Evolutionary conservation across 176 grass and related monocot species (phyloP).

Genomic region (Carex cristatella): DNA sequence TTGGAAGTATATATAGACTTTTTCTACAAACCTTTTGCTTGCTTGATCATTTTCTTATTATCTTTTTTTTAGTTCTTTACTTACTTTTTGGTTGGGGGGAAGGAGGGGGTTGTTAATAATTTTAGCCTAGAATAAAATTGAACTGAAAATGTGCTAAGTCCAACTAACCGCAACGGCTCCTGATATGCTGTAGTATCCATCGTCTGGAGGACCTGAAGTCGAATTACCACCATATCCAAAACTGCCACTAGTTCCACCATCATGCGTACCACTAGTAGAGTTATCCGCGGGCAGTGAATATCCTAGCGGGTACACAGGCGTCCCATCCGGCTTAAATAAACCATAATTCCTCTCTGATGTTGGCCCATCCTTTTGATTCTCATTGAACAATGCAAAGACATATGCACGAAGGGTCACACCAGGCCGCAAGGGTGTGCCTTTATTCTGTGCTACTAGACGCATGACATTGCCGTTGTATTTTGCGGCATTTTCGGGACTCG

Average conservation of each 20-base stretch:
- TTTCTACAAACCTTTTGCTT: not conserved
- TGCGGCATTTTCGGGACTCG: constrained; percentile 37
- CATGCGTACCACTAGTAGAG: not conserved
- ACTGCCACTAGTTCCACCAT: not conserved
- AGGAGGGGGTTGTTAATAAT: not conserved
- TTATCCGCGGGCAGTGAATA: constrained; percentile 35
- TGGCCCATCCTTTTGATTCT: constrained; percentile 63
- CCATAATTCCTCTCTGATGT: constrained; percentile 70
- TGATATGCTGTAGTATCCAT: constrained; percentile 61
- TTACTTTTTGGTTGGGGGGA: not conserved
- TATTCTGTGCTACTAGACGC: constrained; percentile 40
- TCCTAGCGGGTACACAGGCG: constrained; percentile 44
- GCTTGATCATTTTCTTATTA: not conserved
- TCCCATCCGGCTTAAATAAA: constrained; percentile 55
- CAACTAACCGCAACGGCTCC: constrained; percentile 10
- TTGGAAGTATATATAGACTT: not conserved
- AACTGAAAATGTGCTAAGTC: not conserved
- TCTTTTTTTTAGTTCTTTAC: not conserved
- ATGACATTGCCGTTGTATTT: constrained; percentile 72
- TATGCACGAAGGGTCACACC: constrained; percentile 39
- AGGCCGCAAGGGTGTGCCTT: constrained; percentile 68
- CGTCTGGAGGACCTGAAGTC: not conserved
- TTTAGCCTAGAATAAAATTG: not conserved
- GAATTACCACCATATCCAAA: not conserved
- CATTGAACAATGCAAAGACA: constrained; percentile 79